A percentile compares a stretch with the other conserved stretches of the same genome.
Conservation (phyloP, 208 protist genomes). For the Plasmodiophora brassicae region DNA sequence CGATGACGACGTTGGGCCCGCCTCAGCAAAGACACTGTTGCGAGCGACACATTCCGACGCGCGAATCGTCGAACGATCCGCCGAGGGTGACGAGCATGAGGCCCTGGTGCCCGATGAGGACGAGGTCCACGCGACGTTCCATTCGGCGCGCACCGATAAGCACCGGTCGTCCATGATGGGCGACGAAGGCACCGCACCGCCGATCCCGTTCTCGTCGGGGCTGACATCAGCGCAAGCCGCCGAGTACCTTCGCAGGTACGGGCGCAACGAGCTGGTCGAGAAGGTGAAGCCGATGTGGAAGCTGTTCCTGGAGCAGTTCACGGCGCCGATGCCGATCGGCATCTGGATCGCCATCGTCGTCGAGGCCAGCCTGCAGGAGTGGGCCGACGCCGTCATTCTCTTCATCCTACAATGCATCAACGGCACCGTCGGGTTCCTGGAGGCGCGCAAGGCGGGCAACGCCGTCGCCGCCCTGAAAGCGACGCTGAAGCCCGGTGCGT, state of each 20-base stretch:
- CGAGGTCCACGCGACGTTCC: neutral
- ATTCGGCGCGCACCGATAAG: neutral
- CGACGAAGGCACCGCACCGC: neutral
- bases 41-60: too few species aligned
- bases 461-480: conserved; percentile 80
- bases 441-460: conserved; percentile 81
- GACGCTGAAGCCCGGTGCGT: conserved; percentile 61
- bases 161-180: neutral
- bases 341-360: conserved; percentile 67
- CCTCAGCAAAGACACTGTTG: too few species aligned
- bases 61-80: too few species aligned
- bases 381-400: conserved; percentile 63
- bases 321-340: conserved; percentile 42
- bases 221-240: neutral
- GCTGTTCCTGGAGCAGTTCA: conserved; percentile 50
- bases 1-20: too few species aligned
- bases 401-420: conserved; percentile 61
- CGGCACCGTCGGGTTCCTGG: conserved; percentile 72
- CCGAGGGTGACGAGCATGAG: too few species aligned
- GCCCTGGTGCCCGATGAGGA: too few species aligned
- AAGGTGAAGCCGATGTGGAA: conserved; percentile 39
- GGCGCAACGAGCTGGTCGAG: conserved; percentile 55
- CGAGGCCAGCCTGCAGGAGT: conserved; percentile 56
- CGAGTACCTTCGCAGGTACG: conserved; percentile 37
- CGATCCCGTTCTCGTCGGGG: neutral